These are phyloP conservation scores for Coniochaeta sp. DNA, from an alignment of 2,329 filamentous ascomycete species.

Conservation along the genomic window DNA sequence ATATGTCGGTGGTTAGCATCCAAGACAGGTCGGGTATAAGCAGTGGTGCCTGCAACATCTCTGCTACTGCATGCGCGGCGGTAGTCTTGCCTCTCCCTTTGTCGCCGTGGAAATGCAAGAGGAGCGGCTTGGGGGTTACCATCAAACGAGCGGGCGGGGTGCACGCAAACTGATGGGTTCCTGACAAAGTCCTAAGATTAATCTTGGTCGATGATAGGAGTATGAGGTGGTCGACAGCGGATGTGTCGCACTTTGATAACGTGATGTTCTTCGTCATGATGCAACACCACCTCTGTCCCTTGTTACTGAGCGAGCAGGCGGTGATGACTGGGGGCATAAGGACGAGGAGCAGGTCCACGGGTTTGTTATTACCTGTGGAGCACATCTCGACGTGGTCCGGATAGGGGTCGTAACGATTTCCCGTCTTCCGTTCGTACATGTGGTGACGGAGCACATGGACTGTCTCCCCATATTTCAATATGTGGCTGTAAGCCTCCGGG, in stretches of 20 bases:
- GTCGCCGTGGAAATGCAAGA: neutral
- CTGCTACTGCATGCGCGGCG: neutral
- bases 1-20: too few species aligned
- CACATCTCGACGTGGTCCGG: neutral
- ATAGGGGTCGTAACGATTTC: neutral
- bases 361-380: neutral
- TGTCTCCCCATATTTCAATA: neutral
- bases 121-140: neutral
- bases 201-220: neutral
- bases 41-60: neutral
- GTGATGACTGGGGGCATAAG: neutral
- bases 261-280: neutral
- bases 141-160: neutral
- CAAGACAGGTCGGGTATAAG: neutral
- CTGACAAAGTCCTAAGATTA: neutral
- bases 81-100: neutral
- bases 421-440: neutral
- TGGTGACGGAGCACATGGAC: neutral
- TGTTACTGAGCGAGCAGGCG: neutral
- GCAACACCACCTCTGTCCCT: neutral
- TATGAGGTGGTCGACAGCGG: neutral
- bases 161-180: neutral
- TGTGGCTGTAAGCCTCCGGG: neutral
- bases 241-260: neutral
- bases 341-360: neutral